Evolutionary conservation across 495 filamentous ascomycete species (phyloP).

Genomic region (Penicillium alfredii): DNA sequence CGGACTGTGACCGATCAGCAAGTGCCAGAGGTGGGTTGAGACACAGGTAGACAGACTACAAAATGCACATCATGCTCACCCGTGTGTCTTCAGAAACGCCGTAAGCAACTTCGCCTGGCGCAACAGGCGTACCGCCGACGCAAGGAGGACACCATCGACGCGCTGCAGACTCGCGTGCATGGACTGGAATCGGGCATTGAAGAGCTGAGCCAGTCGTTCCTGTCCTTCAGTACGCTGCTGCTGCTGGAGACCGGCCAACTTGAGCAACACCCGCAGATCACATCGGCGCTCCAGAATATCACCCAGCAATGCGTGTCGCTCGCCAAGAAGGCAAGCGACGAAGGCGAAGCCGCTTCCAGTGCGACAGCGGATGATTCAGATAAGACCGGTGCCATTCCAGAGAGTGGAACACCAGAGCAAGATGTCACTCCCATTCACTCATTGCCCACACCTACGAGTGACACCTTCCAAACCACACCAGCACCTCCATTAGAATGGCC

Average conservation of each 20-base stretch:
- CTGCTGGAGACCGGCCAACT: constrained; percentile 44
- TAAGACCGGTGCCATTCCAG: constrained; percentile 4
- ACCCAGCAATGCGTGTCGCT: constrained; percentile 43
- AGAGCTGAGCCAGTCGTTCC: constrained; percentile 69
- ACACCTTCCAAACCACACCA: constrained; percentile 5
- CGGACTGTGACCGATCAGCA: constrained; percentile 20
- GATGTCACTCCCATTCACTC: background rate
- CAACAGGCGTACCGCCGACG: constrained; percentile 79
- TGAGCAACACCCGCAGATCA: constrained; percentile 30
- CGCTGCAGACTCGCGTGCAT: constrained; percentile 62
- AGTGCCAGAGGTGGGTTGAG: constrained; percentile 24
- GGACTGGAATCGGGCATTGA: constrained; percentile 62
- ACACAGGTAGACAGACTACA: too few species aligned
- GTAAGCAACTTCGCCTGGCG: constrained; percentile 80
- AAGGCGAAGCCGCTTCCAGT: constrained; percentile 8
- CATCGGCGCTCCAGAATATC: constrained; percentile 38
- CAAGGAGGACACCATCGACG: constrained; percentile 79
- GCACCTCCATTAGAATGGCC: constrained; percentile 10
- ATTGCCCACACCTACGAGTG: too few species aligned
- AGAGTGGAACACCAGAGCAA: constrained; percentile 5
- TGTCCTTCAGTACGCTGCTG: constrained; percentile 59
- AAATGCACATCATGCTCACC: too few species aligned
- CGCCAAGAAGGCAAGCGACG: constrained; percentile 27
- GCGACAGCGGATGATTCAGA: constrained; percentile 1
- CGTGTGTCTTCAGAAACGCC: constrained; percentile 43